phyloP scores from a whole-genome alignment of 805 yeast species.

The Yarrowia sp. region DNA sequence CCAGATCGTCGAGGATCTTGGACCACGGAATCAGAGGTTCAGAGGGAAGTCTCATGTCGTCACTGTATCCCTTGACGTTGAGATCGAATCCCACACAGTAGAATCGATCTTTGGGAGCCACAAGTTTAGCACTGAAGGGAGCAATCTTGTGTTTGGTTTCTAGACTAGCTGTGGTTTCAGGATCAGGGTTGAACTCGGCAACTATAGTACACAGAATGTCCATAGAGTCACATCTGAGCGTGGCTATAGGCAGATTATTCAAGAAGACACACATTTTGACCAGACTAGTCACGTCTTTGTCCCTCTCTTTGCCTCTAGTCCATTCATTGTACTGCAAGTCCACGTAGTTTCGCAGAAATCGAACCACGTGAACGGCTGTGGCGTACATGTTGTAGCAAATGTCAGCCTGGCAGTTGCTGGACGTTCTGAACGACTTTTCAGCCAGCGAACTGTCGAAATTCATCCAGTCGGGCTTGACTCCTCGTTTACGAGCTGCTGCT shows the following conservation, averaged over 20 bases:
- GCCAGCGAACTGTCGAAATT: constrained; percentile 6
- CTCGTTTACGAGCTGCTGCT: neutral
- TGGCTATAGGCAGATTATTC: constrained; percentile 29
- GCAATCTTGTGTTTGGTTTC: constrained; percentile 10
- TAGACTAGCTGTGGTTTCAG: neutral
- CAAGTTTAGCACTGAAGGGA: neutral
- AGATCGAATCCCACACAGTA: constrained; percentile 32
- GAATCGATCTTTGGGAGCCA: constrained; percentile 15
- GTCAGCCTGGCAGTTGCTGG: constrained; percentile 20
- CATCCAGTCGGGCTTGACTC: constrained; percentile 32
- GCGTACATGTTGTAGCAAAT: constrained; percentile 36
- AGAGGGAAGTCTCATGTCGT: constrained; percentile 1
- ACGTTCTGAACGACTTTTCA: constrained; percentile 4
- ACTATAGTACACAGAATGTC: constrained; percentile 19
- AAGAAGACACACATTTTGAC: constrained; percentile 15
- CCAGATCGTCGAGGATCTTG: constrained; percentile 8
- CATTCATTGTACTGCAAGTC: constrained; percentile 20
- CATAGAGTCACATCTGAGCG: constrained; percentile 29
- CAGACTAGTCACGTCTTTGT: constrained; percentile 5
- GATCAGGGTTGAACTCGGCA: constrained; percentile 22
- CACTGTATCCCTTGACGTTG: constrained; percentile 29
- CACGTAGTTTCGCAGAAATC: constrained; percentile 19
- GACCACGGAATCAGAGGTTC: constrained; percentile 30
- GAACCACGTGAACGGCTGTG: constrained; percentile 19
- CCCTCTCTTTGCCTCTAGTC: neutral